Percentiles rank a stretch among this genome's conserved stretches.
phyloP scores from a whole-genome alignment of 2,329 filamentous ascomycete genomes.

The Neoarthrinium moseri region DNA sequence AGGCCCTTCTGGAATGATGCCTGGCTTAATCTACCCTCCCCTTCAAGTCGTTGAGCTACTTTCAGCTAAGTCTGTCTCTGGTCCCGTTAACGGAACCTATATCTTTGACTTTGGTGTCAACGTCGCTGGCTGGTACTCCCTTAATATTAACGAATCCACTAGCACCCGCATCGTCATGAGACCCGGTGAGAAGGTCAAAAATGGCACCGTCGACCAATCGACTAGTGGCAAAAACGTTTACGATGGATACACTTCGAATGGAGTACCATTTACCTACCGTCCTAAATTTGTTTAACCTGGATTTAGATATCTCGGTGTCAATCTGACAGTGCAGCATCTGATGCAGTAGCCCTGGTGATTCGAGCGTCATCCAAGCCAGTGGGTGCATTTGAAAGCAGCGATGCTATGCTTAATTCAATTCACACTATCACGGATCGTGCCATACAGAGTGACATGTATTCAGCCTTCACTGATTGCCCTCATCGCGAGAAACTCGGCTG shows the following conservation, averaged over 20 bases:
- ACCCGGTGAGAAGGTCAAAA: not conserved
- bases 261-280: not conserved
- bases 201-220: not conserved
- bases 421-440: not conserved
- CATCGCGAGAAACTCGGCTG: not conserved
- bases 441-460: not conserved
- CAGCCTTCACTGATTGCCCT: not conserved
- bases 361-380: not conserved
- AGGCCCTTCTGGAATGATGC: not conserved
- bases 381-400: not conserved
- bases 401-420: not conserved
- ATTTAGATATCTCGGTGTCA: not conserved
- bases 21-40: not conserved
- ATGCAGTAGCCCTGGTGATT: not conserved
- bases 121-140: not conserved
- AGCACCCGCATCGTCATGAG: not conserved
- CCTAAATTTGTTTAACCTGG: not conserved
- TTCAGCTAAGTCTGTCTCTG: not conserved
- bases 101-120: not conserved
- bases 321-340: not conserved
- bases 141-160: not conserved
- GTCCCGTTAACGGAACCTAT: not conserved
- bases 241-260: not conserved
- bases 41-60: not conserved
- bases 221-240: not conserved